A percentile compares a stretch with the other conserved stretches of the same genome.
These are phyloP conservation scores for Trichoderma afroharzianum DNA, from an alignment of 2,329 filamentous ascomycete species.

Conservation along the genomic window DNA sequence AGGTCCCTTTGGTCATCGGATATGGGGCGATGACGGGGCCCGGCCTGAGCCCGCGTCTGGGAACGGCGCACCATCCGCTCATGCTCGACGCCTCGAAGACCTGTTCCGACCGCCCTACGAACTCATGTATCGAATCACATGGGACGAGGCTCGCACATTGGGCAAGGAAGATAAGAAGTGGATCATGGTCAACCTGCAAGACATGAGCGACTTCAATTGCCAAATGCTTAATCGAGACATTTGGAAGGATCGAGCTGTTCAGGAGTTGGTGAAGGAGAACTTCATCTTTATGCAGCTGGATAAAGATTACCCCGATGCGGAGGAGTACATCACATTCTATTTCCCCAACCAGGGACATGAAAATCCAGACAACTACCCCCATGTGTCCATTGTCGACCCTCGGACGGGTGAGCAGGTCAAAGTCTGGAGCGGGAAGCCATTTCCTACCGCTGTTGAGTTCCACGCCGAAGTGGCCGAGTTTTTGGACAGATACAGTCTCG, in stretches of 20 bases:
- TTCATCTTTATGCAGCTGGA: conserved; percentile 95
- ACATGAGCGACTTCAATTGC: conserved; percentile 89
- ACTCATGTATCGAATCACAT: conserved; percentile 74
- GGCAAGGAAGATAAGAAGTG: conserved; percentile 90
- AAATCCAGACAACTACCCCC: conserved; percentile 85
- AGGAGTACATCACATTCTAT: conserved; percentile 87
- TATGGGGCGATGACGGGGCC: conserved; percentile 30
- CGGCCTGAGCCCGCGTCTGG: conserved; percentile 30
- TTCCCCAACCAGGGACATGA: conserved; percentile 68
- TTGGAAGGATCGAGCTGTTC: conserved; percentile 83
- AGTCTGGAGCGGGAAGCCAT: conserved; percentile 83
- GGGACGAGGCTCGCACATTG: conserved; percentile 78
- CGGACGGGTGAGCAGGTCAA: conserved; percentile 97
- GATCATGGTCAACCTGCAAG: conserved; percentile 94
- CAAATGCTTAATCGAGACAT: conserved; percentile 91
- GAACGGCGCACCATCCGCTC: conserved; percentile 47
- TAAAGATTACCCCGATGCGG: conserved; percentile 74
- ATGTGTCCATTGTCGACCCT: conserved; percentile 93
- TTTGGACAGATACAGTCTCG: conserved; percentile 92
- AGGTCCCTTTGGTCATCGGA: conserved; percentile 39
- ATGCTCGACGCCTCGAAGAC: conserved; percentile 78
- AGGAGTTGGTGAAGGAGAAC: conserved; percentile 79
- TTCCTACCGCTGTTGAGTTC: conserved; percentile 74
- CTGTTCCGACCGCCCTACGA: conserved; percentile 92
- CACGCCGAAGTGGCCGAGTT: conserved; percentile 92